Conservation (phyloP, 2,329 filamentous ascomycete species). For the Fusarium siculi region DNA sequence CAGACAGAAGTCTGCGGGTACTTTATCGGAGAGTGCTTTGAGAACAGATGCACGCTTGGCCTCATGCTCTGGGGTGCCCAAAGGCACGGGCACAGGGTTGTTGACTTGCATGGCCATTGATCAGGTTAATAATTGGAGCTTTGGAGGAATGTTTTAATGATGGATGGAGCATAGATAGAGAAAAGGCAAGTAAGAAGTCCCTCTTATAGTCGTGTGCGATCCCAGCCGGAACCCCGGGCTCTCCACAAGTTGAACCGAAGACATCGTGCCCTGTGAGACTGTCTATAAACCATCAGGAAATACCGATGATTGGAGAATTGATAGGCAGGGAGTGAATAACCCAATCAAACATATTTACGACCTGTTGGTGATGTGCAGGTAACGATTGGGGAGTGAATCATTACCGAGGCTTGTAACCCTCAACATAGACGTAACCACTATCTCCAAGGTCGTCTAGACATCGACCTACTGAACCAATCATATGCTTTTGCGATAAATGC, state of each 20-base stretch:
- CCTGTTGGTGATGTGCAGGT: neutral
- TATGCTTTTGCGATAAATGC: neutral
- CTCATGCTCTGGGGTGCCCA: neutral
- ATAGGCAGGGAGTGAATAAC: rapidly evolving
- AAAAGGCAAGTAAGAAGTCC: rapidly evolving
- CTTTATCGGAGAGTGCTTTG: neutral
- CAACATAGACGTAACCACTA: neutral
- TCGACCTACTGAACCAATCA: neutral
- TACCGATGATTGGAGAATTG: neutral
- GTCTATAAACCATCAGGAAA: neutral
- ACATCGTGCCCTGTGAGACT: neutral
- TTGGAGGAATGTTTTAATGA: neutral
- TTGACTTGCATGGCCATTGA: neutral
- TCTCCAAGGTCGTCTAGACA: neutral
- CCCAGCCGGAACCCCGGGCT: neutral
- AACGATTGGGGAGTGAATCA: neutral
- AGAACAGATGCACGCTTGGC: neutral
- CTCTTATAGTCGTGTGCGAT: neutral
- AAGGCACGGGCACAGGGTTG: neutral
- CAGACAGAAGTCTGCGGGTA: neutral
- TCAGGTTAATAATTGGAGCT: rapidly evolving
- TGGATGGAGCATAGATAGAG: neutral
- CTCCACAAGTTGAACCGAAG: neutral
- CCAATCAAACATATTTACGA: neutral
- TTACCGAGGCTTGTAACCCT: neutral